These are phyloP conservation scores for Nannizziopsis barbatae DNA, from an alignment of 2,329 filamentous ascomycete genomes.

Conservation along the genomic window DNA sequence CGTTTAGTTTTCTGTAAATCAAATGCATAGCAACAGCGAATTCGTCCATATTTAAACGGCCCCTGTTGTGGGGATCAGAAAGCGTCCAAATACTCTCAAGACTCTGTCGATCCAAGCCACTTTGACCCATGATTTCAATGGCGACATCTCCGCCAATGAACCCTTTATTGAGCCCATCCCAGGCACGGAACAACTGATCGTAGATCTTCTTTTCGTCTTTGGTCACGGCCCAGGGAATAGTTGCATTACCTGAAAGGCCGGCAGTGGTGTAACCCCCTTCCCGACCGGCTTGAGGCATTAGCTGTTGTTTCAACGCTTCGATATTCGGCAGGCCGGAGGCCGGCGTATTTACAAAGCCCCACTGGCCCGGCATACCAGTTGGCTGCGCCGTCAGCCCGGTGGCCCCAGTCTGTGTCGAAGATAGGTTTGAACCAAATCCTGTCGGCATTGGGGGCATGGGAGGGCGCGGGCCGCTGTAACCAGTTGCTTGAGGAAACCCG, in stretches of 20 bases:
- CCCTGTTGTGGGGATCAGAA: constrained; percentile 86
- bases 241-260: constrained; percentile 83
- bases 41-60: constrained; percentile 86
- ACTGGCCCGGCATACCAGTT: constrained; percentile 84
- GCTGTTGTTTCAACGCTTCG: constrained; percentile 77
- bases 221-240: constrained; percentile 95
- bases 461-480: constrained; percentile 67
- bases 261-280: constrained; percentile 77
- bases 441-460: constrained; percentile 78
- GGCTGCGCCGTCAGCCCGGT: constrained; percentile 75
- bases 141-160: constrained; percentile 86
- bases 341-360: constrained; percentile 95
- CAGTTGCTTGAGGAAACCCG: constrained; percentile 63
- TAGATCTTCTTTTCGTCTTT: constrained; percentile 98
- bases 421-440: constrained; percentile 51
- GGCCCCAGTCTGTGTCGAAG: constrained; percentile 56
- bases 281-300: constrained; percentile 94
- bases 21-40: constrained; percentile 98
- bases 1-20: constrained; percentile 94
- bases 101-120: constrained; percentile 80
- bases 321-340: constrained; percentile 85
- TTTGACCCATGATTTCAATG: constrained; percentile 95
- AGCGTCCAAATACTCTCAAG: constrained; percentile 91
- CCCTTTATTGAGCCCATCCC: constrained; percentile 90
- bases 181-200: constrained; percentile 85